phyloP scores from a whole-genome alignment of 768 basidiomycete genomes.

The Postia placenta region DNA sequence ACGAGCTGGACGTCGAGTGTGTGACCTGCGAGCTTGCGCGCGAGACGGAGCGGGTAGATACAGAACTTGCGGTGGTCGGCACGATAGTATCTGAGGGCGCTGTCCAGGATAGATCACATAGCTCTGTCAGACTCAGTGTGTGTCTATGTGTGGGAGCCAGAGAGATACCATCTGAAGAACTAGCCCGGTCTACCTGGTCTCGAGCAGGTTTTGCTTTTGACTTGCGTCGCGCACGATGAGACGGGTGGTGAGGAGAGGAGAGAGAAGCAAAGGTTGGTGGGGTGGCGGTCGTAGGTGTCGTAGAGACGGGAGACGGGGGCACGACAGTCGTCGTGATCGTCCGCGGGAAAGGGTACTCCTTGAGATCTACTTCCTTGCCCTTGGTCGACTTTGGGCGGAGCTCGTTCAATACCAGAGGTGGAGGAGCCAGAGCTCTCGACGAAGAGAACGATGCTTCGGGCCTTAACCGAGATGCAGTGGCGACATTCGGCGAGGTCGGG shows the following conservation, averaged over 20 bases:
- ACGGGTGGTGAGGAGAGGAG: not conserved
- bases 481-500: not conserved
- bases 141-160: not conserved
- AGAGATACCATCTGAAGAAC: not conserved
- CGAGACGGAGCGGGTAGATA: not conserved
- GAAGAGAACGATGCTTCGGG: constrained; percentile 4
- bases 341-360: constrained; percentile 20
- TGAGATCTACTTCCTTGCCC: constrained; percentile 9
- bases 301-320: not conserved
- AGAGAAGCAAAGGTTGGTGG: constrained; percentile 4
- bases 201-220: not conserved
- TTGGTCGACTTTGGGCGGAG: not conserved
- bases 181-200: not conserved
- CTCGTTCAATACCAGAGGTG: not conserved
- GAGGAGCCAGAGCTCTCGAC: not conserved
- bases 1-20: not conserved
- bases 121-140: constrained; percentile 19
- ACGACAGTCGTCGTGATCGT: not conserved
- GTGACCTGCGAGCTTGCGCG: not conserved
- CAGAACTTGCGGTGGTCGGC: not conserved
- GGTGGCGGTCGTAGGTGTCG: constrained; percentile 3
- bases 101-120: constrained; percentile 17
- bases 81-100: constrained; percentile 9
- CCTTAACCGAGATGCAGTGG: not conserved
- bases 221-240: not conserved